Percentiles rank a stretch among this genome's conserved stretches.
These are phyloP conservation scores for Penicillium arizonense DNA, from an alignment of 495 filamentous ascomycete genomes.

Conservation along the genomic window DNA sequence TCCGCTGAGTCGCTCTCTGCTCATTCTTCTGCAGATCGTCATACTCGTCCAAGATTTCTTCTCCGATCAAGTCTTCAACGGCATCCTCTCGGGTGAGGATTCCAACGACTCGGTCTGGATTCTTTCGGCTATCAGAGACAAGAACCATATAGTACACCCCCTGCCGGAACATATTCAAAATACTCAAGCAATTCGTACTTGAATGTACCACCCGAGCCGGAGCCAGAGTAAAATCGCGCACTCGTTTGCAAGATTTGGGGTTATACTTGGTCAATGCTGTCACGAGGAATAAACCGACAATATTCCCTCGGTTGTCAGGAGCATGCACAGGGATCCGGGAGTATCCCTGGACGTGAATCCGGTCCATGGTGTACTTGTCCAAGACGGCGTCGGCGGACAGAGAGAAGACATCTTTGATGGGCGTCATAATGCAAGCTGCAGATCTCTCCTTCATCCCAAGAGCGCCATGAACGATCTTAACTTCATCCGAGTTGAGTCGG, in stretches of 20 bases:
- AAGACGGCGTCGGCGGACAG: constrained; percentile 84
- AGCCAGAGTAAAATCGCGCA: constrained; percentile 81
- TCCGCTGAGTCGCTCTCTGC: constrained; percentile 78
- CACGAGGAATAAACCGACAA: constrained; percentile 91
- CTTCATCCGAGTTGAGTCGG: constrained; percentile 88
- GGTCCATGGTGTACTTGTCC: constrained; percentile 83
- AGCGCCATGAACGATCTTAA: constrained; percentile 94
- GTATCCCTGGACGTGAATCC: constrained; percentile 82
- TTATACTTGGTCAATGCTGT: constrained; percentile 97
- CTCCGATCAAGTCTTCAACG: constrained; percentile 92
- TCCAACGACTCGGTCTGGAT: constrained; percentile 77
- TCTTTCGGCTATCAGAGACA: constrained; percentile 67
- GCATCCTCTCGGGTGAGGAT: constrained; percentile 93
- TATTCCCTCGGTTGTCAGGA: constrained; percentile 73
- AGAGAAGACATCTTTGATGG: constrained; percentile 88
- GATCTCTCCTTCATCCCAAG: constrained; percentile 90
- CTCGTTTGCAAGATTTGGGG: constrained; percentile 76
- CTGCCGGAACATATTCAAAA: constrained; percentile 97
- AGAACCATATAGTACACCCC: constrained; percentile 96
- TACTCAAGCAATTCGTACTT: constrained; percentile 89
- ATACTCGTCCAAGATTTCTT: constrained; percentile 79
- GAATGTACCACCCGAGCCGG: constrained; percentile 87
- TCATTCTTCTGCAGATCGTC: constrained; percentile 85
- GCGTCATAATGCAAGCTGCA: constrained; percentile 90
- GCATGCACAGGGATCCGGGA: constrained; percentile 88